Conservation (phyloP, 257 asterid genomes). For the Haberlea rhodopensis region DNA sequence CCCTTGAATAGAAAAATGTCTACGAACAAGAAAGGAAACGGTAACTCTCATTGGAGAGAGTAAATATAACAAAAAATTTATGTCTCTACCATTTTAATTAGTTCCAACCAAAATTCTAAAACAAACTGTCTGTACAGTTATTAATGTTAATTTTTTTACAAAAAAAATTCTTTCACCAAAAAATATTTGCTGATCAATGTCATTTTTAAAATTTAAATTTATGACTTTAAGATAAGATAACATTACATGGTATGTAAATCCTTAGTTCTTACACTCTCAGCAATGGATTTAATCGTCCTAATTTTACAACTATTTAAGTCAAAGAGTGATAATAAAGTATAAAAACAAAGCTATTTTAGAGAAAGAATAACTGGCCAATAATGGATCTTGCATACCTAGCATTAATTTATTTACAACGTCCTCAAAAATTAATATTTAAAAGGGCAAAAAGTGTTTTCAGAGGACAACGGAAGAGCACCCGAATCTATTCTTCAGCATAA, state of each 20-base stretch:
- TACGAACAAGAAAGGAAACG: too few species aligned
- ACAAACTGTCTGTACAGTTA: too few species aligned
- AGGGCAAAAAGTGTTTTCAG: background rate
- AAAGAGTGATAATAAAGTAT: background rate
- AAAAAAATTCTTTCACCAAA: too few species aligned
- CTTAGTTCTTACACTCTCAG: background rate
- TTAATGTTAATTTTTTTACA: too few species aligned
- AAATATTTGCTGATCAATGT: too few species aligned
- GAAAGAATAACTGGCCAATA: slow-evolving; percentile 34
- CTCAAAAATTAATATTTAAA: background rate
- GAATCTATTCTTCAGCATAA: slow-evolving; percentile 35
- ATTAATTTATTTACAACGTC: background rate
- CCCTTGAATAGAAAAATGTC: too few species aligned
- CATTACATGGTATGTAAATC: background rate
- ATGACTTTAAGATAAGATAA: background rate
- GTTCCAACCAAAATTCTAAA: too few species aligned
- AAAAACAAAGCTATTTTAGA: slow-evolving; percentile 29
- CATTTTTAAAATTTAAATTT: too few species aligned
- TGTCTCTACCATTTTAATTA: too few species aligned
- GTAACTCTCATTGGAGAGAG: too few species aligned
- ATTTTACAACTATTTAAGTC: background rate
- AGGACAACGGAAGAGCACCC: slow-evolving; percentile 38
- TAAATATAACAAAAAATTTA: too few species aligned
- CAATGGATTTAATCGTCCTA: background rate
- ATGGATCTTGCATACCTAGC: slow-evolving; percentile 1